Base-by-base conservation (phyloP, 2,329 filamentous ascomycete species). In the Leptographium galeiforme region DNA sequence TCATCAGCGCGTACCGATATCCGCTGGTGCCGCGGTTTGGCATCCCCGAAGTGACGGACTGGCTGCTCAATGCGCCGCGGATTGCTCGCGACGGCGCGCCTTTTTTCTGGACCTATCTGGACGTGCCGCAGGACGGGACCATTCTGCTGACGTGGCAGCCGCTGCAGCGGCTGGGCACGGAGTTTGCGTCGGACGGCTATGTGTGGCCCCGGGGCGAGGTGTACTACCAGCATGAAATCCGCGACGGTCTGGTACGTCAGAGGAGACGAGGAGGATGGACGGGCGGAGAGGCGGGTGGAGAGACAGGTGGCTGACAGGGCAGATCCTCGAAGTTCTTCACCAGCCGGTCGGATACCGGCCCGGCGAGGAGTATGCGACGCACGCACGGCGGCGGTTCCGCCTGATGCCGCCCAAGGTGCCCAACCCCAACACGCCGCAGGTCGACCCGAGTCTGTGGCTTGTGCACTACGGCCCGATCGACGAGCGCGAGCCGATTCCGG, bases 41-140 rank as follows among this genome's bases (percentile, higher is more conserved):
- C 61, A 74, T 87, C 34, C 79, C 85, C 55, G 85, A 90, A 59
- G 87, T 91, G 32, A 84, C 89, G 57, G 84, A 87, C 63, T 91
- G 88, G 76, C 79, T 97, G 56, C 76, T 90, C 64, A 81, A 83
- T 62, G 90, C 89, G 41, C 88, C 90, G 10, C 85, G 87, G 64
- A 85, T 95, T 57, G 85, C 90, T 61, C 87, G 88, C 67, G 85
- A 94, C 63, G 76, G 83, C 58, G 84, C 89, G 49, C 81, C 91
- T 3, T 90, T 98, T 76, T 87, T 85, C 69, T 98, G 91, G 91
- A 90, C 86, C 47, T 95, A 91, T 67, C 79, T 97, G 54, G 82
- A 93, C 61, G 79, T 82, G 52, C 91, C 91, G 12, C 77, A 77
- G 51, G 88, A 95, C 68, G 89, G 89, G 53, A 85, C 84, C 10